A percentile compares a stretch with the other conserved stretches of the same genome.
Evolutionary conservation across 768 basidiomycete species (phyloP).

Genomic region (Kwoniella sp.): DNA sequence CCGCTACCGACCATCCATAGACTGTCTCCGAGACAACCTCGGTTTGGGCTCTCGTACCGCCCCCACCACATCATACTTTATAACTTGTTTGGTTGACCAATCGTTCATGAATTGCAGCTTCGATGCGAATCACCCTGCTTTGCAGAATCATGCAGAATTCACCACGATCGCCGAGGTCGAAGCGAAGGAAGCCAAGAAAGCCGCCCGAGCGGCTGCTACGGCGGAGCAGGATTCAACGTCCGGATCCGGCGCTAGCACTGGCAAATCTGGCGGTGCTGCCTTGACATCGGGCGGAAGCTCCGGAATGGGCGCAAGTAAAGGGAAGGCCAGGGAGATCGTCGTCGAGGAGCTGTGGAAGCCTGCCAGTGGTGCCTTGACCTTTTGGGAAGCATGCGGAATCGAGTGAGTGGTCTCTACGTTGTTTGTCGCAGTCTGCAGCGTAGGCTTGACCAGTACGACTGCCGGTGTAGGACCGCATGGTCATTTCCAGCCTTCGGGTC

Average conservation of each 20-base stretch:
- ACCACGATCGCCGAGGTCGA: constrained; percentile 71
- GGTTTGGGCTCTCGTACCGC: too few relatives aligned
- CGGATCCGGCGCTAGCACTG: constrained; percentile 55
- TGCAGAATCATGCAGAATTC: constrained; percentile 62
- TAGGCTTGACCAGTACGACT: too few relatives aligned
- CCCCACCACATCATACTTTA: too few relatives aligned
- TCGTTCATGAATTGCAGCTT: constrained; percentile 57
- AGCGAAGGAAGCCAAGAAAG: constrained; percentile 65
- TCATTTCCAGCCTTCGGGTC: too few relatives aligned
- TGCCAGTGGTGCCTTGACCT: constrained; percentile 61
- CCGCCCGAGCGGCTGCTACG: constrained; percentile 62
- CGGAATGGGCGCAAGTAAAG: constrained; percentile 34
- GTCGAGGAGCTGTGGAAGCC: constrained; percentile 79
- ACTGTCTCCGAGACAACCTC: too few relatives aligned
- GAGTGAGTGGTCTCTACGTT: constrained; percentile 60
- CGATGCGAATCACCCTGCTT: constrained; percentile 64
- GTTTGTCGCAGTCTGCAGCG: too few relatives aligned
- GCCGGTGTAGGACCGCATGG: too few relatives aligned
- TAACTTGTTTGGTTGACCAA: not conserved
- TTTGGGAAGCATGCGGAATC: constrained; percentile 69
- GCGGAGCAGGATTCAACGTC: not conserved
- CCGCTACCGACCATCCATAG: too few relatives aligned
- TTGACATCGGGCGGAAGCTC: constrained; percentile 25
- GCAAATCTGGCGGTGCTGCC: not conserved
- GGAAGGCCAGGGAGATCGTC: constrained; percentile 62